These are phyloP conservation scores for Ceratocystis cacaofunesta DNA, from an alignment of 2,329 filamentous ascomycete species.

Conservation along the genomic window DNA sequence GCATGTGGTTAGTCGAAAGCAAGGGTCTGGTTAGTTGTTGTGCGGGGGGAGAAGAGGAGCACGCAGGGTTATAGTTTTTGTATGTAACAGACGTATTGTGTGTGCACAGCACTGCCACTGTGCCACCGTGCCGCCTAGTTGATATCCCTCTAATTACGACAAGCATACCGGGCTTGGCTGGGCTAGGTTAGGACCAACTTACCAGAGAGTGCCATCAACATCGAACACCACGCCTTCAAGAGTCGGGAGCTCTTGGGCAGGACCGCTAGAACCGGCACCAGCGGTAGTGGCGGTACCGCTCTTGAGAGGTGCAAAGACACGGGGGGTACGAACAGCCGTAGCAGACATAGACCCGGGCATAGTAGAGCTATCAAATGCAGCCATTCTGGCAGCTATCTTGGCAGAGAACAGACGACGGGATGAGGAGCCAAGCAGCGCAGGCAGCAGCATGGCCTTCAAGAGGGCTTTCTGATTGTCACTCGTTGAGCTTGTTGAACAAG, in stretches of 20 bases:
- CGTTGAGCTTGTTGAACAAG: no score
- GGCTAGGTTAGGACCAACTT: slow-evolving; percentile 26
- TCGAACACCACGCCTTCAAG: slow-evolving; percentile 65
- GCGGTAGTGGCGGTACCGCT: slow-evolving; percentile 23
- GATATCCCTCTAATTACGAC: background rate
- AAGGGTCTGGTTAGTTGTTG: background rate
- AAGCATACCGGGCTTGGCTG: background rate
- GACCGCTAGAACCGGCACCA: no score
- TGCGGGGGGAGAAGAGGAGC: background rate
- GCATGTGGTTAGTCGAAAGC: background rate
- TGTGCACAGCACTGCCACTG: background rate
- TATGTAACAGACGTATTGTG: no score
- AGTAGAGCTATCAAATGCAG: background rate
- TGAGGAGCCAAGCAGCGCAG: background rate
- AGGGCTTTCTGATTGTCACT: background rate
- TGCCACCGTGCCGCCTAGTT: background rate
- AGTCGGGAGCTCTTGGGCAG: slow-evolving; percentile 24
- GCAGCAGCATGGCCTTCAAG: background rate
- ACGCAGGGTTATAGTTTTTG: background rate
- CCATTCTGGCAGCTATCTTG: slow-evolving; percentile 4
- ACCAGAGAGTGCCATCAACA: slow-evolving; percentile 91
- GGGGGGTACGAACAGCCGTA: background rate
- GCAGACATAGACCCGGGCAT: background rate
- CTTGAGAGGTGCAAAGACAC: slow-evolving; percentile 40
- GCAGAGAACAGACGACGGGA: slow-evolving; percentile 1